Conservation (phyloP, 805 yeast species). For the Saccharomycopsis fibuligera region DNA sequence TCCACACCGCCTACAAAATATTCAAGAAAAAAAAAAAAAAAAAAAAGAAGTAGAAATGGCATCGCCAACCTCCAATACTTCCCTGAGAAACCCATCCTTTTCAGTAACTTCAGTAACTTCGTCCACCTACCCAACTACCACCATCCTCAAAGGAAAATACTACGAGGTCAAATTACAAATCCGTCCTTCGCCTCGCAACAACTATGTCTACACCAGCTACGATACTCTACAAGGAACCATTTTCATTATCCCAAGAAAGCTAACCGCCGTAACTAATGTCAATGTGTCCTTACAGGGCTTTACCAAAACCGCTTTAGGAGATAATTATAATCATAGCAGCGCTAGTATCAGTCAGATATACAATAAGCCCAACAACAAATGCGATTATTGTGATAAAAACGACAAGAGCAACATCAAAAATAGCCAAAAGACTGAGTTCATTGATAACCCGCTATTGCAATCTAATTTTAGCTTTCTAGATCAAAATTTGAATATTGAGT, state of each 20-base stretch:
- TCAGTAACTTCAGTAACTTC: no score
- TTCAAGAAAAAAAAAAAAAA: no score
- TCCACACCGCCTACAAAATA: no score
- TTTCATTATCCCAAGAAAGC: not conserved
- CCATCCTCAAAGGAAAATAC: slow-evolving; percentile 3
- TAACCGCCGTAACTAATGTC: not conserved
- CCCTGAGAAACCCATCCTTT: no score
- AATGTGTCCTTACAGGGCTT: slow-evolving; percentile 9
- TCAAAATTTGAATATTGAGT: slow-evolving; percentile 13
- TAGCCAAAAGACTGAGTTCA: not conserved
- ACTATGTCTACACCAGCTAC: slow-evolving; percentile 10
- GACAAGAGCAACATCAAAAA: not conserved
- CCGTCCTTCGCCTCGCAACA: slow-evolving; percentile 2
- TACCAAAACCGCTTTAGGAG: slow-evolving; percentile 5
- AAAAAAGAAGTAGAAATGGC: no score
- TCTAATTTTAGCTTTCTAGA: slow-evolving; percentile 3
- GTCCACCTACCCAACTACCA: no score
- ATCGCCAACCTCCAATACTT: no score
- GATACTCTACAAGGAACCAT: slow-evolving; percentile 12
- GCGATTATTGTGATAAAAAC: no score
- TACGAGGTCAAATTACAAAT: slow-evolving; percentile 2
- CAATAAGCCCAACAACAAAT: slow-evolving; percentile 1
- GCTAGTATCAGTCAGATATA: slow-evolving; percentile 2
- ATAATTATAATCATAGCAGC: no score
- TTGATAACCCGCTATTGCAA: slow-evolving; percentile 8